Base-by-base conservation (phyloP, 306 rosid genomes). In the Purshia tridentata region DNA sequence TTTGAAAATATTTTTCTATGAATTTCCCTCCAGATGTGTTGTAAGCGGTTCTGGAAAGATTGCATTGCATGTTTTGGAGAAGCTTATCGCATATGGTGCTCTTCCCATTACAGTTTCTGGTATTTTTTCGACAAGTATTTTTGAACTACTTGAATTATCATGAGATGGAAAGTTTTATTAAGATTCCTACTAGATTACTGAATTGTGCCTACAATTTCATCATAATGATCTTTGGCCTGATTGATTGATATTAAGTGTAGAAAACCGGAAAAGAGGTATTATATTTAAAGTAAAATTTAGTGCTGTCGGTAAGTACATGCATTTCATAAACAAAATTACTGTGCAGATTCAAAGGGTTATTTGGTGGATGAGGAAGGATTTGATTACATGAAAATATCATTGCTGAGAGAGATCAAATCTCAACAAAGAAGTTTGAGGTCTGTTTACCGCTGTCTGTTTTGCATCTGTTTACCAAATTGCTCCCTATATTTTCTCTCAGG, bases 41-140 rank as follows among this genome's bases (percentile, higher is more conserved):
- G 95, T 95, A 57, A 91, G 93, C 35, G 99, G 99, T 72, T 95
- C 90, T 77, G 99, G 99, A 86, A 95, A 95, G 91, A 91, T 95
- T 68, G 97, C 99, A 71, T 58, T 95, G 93, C 98, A 95, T 88
- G 99, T 95, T 80, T 82, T 95, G 72, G 99, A 95, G 80, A 95
- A 95, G 89, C 95, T 95, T 67, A 83, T 90, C 83, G 99, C 97
- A 37, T 95, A 90, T 69, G 99, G 99, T 50, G 98, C 98, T 62
- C 86, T 89, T 73, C 99, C 99, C 56, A 81, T 95, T 80, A 75
- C 98, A 54, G 97, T 95, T 67, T 91, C 97, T 41, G 97, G 99
- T 94, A 82, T 78, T 39, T 78, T 73, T 68, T 39, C 22, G 4
- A 57, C 16, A 23, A 52, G 40, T 55, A 55, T 75, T 72, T 47